Base-by-base conservation (phyloP, 169 alveolate genomes). In the Cryptosporidium viatorum region DNA sequence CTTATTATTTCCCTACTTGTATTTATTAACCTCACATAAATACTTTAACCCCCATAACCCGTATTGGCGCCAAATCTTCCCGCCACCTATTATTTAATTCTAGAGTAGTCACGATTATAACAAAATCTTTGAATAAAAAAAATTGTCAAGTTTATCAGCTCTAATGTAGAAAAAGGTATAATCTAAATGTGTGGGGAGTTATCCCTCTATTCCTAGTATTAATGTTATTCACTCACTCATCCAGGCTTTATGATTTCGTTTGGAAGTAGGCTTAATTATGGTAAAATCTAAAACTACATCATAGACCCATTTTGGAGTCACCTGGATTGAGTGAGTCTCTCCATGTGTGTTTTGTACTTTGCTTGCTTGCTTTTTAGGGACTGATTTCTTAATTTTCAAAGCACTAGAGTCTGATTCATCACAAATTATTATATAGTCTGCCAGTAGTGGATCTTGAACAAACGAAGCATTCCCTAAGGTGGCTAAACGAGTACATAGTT, bases 181-280 rank as follows among this genome's bases (percentile, higher is more conserved):
- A 10, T 21, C 6, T 55, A 26, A 21, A 23, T 55, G 21, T 0
- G 12, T 21, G 7, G 21, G 10, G 7, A 26, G 67, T n/a, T 21
- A 16, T 1, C 4, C 67, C 1, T n/a, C 0, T 8, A 12, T 21
- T 7, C 5, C 67, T 21, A 26, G 3, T n/a, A n/a, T 55, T 0
- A 9, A 21, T 33, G 37, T n/a, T 21, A 26, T 2, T 55, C 31
- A 59, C 45, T 65, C 73, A 51, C 9, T 43, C n/a, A 80, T 31
- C 89, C 89, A 80, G n/a, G 89, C 89, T 39, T 80, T 80, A n/a
- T 80, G 89, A 33, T 65, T 80, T 43, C 89, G 60, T 41, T 80
- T 80, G 2, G 89, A 80, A 18, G 89, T 80, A 1, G 89, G 89
- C 35, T 80, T 80, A 3, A 80, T 59, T 2, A 80, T 80, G 1